Percentiles rank a stretch among this genome's conserved stretches.
phyloP scores from a whole-genome alignment of 495 filamentous ascomycete genomes.

The Thozetella sp. region DNA sequence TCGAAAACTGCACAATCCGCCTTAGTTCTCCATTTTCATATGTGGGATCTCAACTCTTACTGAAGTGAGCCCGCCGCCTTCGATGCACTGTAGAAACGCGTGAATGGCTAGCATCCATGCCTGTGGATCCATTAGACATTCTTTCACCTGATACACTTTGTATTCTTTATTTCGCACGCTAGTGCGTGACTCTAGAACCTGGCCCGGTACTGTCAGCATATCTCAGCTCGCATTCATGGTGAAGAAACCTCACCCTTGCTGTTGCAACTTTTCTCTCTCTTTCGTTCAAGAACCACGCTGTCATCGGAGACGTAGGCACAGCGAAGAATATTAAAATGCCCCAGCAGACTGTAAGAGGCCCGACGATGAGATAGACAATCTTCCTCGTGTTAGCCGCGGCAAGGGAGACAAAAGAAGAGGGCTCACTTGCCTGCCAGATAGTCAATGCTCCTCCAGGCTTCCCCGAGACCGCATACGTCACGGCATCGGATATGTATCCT shows the following conservation, averaged over 20 bases:
- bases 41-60: not conserved
- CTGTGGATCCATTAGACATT: not conserved
- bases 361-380: not conserved
- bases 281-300: not conserved
- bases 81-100: not conserved
- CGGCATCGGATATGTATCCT: not conserved
- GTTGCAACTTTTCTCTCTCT: not conserved
- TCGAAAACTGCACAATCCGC: not conserved
- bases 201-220: not conserved
- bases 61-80: not conserved
- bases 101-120: not conserved
- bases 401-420: not conserved
- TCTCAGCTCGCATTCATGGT: not conserved
- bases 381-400: not conserved
- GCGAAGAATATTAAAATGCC: not conserved
- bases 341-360: not conserved
- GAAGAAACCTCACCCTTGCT: not conserved
- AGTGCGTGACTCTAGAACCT: not conserved
- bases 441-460: not conserved
- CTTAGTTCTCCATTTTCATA: too few relatives aligned
- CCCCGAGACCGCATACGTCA: not conserved
- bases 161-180: not conserved
- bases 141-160: not conserved
- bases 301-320: not conserved
- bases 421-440: not conserved